Evolutionary conservation across 257 asterid species (phyloP), one percentile per base, ranked within the genome.

Genomic region (Solanum verrucosum): DNA sequence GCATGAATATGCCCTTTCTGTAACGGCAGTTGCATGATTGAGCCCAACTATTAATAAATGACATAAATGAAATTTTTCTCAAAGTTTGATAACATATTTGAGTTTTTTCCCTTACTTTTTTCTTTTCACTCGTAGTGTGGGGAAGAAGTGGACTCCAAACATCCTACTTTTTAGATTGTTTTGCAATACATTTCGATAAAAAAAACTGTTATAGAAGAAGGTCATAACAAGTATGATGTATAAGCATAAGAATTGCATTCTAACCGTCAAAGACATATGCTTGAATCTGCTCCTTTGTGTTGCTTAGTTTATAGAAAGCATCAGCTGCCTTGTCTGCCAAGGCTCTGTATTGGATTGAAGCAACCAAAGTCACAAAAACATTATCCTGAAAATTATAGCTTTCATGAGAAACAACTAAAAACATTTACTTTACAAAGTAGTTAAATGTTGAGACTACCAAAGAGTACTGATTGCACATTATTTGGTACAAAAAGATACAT

Each of bases 191-290:
- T 63, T 63, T 63, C 7, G 31, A n/a, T 23, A 9, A 2, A 23
- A 23, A 60, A 9, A 60, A 9, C 10, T 60, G 7, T 18, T 56
- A 9, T 23, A 60, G 29, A n/a, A 59, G 25, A 1, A 5, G 9
- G 8, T 65, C 4, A 75, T 10, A 18, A 33, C 52, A 70, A 23
- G 37, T 4, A 85, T 23, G 44, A 40, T 35, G 60, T 33, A 40
- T 8, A 67, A n/a, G 56, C 7, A 33, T 63, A 65, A 21, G 7
- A 12, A 10, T 31, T 88, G 82, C 13, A 29, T 35, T 2, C 52
- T 34, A 73, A 90, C 92, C 92, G 86, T 90, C 92, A 75, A 90
- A 88, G 63, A 88, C 92, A 87, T 87, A 88, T 46, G 91, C 87
- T 83, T 87, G 90, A 77, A 88, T 88, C 82, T 90, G 92, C 67